Percentiles rank a stretch among this genome's conserved stretches.
These are phyloP conservation scores for Apophysomyces ossiformis DNA, from an alignment of 371 early-diverging fungal species.

Conservation along the genomic window DNA sequence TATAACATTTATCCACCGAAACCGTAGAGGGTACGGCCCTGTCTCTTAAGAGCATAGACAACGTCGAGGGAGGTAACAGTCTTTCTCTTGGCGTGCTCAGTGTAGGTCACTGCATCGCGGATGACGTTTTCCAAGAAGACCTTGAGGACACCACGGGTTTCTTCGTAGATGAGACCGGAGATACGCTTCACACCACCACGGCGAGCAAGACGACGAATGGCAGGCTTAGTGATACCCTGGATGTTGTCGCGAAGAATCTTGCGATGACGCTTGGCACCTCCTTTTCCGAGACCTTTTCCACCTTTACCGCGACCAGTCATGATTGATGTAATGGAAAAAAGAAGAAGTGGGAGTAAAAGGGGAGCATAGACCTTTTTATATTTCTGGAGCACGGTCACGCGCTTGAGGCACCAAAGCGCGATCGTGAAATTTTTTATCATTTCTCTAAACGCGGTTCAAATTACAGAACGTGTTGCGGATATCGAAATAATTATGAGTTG, in stretches of 20 bases:
- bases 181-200: slow-evolving; percentile 99
- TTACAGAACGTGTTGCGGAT: slow-evolving; percentile 10
- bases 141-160: slow-evolving; percentile 97
- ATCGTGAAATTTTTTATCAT: slow-evolving; percentile 20
- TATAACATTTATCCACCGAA: slow-evolving; percentile 34
- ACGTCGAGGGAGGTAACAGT: slow-evolving; percentile 93
- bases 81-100: slow-evolving; percentile 99
- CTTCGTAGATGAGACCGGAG: slow-evolving; percentile 99
- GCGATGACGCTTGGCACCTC: slow-evolving; percentile 98
- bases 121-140: slow-evolving; percentile 98
- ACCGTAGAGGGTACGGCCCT: slow-evolving; percentile 91
- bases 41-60: slow-evolving; percentile 96
- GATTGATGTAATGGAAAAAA: slow-evolving; percentile 29
- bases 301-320: slow-evolving; percentile 97
- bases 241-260: slow-evolving; percentile 99
- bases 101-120: slow-evolving; percentile 98
- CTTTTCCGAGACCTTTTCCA: slow-evolving; percentile 98
- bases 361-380: slow-evolving; percentile 22
- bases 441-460: slow-evolving; percentile 9
- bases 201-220: slow-evolving; percentile 99
- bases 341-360: slow-evolving; percentile 19
- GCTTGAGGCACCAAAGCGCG: slow-evolving; percentile 1
- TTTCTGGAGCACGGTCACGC: slow-evolving; percentile 9
- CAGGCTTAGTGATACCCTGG: slow-evolving; percentile 99
- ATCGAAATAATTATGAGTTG: slow-evolving; percentile 8